Conservation (phyloP, 2,329 filamentous ascomycete species). For the Tolypocladium tundrense region DNA sequence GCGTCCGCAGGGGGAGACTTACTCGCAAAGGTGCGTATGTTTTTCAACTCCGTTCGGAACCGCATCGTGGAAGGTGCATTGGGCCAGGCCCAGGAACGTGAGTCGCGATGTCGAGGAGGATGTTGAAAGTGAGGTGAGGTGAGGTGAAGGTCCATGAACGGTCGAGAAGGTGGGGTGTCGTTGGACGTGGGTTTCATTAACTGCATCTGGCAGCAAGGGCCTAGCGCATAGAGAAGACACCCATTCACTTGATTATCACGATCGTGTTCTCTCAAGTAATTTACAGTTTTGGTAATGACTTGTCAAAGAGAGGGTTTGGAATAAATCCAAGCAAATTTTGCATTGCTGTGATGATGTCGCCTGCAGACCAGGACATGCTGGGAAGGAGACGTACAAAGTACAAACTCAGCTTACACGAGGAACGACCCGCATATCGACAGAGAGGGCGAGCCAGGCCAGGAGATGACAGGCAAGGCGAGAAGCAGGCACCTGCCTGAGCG, state of each 20-base stretch:
- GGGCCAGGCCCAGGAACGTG: background rate
- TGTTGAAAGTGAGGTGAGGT: background rate
- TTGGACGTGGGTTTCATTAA: background rate
- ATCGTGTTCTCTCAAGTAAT: no score
- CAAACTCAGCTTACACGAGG: background rate
- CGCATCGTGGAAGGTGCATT: conserved; percentile 38
- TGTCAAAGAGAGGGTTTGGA: background rate
- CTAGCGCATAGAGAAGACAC: background rate
- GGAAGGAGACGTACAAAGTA: background rate
- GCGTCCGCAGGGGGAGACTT: conserved; percentile 10
- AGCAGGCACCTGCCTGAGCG: background rate
- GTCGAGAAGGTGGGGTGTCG: background rate
- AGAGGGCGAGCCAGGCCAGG: background rate
- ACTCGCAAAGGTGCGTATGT: conserved; percentile 58
- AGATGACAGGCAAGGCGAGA: background rate
- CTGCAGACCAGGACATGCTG: background rate
- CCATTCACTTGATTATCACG: no score
- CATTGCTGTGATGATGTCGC: background rate
- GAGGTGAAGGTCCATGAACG: background rate
- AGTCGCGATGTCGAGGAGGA: background rate
- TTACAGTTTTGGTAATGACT: no score
- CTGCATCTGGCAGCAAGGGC: background rate
- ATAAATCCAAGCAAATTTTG: no score
- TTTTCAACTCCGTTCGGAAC: conserved; percentile 56
- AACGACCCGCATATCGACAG: background rate